Percentiles rank a stretch among this genome's conserved stretches.
phyloP scores from a whole-genome alignment of 1,284 basidiomycete genomes.

The Chondrostereum purpureum region DNA sequence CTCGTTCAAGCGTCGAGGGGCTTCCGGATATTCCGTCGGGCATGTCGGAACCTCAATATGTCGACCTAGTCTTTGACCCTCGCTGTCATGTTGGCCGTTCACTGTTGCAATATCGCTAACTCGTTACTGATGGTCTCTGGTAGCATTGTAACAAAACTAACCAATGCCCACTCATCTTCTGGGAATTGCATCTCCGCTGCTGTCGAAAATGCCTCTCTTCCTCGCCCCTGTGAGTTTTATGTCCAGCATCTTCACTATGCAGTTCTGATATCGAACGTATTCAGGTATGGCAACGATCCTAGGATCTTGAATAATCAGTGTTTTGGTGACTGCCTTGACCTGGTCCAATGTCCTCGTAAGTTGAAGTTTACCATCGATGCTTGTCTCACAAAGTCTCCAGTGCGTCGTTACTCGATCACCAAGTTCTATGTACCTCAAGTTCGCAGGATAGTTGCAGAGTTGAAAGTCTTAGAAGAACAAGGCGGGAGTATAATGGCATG shows the following conservation, averaged over 20 bases:
- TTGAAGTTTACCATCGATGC: neutral
- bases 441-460: neutral
- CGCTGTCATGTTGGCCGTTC: neutral
- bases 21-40: neutral
- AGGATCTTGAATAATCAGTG: too few relatives aligned
- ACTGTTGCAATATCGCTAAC: neutral
- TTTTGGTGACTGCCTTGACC: neutral
- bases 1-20: constrained; percentile 20
- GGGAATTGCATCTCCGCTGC: neutral
- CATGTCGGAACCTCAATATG: constrained; percentile 4
- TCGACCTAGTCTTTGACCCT: neutral
- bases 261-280: neutral
- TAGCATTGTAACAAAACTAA: neutral
- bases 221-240: neutral
- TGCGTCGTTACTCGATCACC: neutral
- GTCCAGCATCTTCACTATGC: neutral
- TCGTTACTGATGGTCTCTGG: neutral
- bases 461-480: neutral
- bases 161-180: neutral
- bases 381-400: neutral
- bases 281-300: neutral
- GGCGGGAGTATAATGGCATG: neutral
- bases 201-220: too few relatives aligned
- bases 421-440: neutral
- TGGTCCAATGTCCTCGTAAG: neutral